Conservation (phyloP, 768 basidiomycete species). For the Amanita rubescens region DNA sequence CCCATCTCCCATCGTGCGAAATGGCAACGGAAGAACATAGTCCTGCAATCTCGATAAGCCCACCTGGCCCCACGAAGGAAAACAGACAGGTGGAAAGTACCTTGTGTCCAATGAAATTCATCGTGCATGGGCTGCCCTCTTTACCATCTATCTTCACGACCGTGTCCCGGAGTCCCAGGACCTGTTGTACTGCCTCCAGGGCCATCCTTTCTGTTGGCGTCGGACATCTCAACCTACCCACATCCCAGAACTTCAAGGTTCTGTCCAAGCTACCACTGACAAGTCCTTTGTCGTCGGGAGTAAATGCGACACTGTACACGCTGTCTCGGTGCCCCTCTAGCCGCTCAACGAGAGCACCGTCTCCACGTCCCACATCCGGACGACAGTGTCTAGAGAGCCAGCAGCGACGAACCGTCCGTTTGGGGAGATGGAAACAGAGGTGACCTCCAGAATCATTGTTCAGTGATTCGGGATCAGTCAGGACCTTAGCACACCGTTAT, state of each 20-base stretch:
- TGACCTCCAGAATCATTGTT: constrained; percentile 57
- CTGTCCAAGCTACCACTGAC: constrained; percentile 91
- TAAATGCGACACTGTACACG: too few relatives aligned
- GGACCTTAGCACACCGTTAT: constrained; percentile 23
- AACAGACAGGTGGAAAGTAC: constrained; percentile 27
- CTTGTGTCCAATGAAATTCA: constrained; percentile 92
- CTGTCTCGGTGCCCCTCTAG: constrained; percentile 76
- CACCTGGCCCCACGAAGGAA: too few relatives aligned
- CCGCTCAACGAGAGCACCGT: constrained; percentile 63
- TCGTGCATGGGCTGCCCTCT: too few relatives aligned
- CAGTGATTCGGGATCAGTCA: constrained; percentile 44
- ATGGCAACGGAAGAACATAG: constrained; percentile 56
- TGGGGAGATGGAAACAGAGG: constrained; percentile 72
- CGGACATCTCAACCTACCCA: constrained; percentile 54
- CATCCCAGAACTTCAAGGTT: too few relatives aligned
- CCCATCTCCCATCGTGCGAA: constrained; percentile 88
- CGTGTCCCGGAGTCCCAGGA: constrained; percentile 3
- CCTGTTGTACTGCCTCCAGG: constrained; percentile 6
- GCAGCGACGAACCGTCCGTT: constrained; percentile 60
- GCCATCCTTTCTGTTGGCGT: too few relatives aligned
- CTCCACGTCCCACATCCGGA: constrained; percentile 70
- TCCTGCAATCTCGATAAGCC: constrained; percentile 32
- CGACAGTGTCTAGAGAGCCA: too few relatives aligned
- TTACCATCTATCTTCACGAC: constrained; percentile 44
- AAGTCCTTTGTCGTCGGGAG: constrained; percentile 83